Conservation (phyloP, 1,139 yeast species). For the Chernovozyma sophiae-reginae region DNA sequence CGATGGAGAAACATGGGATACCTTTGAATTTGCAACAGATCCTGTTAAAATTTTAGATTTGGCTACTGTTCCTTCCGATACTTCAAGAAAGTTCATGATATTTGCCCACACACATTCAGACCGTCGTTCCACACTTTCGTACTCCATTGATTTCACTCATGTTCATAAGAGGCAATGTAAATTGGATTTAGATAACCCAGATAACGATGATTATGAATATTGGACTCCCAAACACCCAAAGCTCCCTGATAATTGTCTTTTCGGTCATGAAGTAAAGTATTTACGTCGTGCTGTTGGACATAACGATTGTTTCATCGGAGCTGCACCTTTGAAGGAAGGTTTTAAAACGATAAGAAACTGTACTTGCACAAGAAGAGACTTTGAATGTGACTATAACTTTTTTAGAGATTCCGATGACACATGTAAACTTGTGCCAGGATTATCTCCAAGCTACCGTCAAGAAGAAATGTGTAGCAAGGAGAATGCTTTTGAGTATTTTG, state of each 20-base stretch:
- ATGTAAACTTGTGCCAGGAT: conserved; percentile 76
- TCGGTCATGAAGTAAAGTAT: conserved; percentile 83
- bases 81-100: conserved; percentile 63
- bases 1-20: conserved; percentile 76
- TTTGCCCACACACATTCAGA: conserved; percentile 20
- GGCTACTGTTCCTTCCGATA: conserved; percentile 89
- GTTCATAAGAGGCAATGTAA: conserved; percentile 67
- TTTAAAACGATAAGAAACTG: conserved; percentile 63
- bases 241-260: conserved; percentile 62
- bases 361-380: conserved; percentile 82
- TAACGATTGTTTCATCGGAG: conserved; percentile 76
- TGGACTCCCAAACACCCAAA: conserved; percentile 78
- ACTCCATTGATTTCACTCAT: conserved; percentile 68
- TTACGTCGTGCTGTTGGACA: conserved; percentile 63
- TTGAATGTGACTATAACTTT: conserved; percentile 90
- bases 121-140: conserved; percentile 23
- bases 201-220: conserved; percentile 70
- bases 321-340: conserved; percentile 64
- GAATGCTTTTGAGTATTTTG: conserved; percentile 52
- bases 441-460: conserved; percentile 58
- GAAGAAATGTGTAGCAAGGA: conserved; percentile 56
- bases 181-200: conserved; percentile 56
- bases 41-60: conserved; percentile 62
- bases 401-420: conserved; percentile 72
- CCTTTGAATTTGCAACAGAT: conserved; percentile 57